Conservation (phyloP, 768 basidiomycete genomes). For the Paxillus ammoniavirescens region DNA sequence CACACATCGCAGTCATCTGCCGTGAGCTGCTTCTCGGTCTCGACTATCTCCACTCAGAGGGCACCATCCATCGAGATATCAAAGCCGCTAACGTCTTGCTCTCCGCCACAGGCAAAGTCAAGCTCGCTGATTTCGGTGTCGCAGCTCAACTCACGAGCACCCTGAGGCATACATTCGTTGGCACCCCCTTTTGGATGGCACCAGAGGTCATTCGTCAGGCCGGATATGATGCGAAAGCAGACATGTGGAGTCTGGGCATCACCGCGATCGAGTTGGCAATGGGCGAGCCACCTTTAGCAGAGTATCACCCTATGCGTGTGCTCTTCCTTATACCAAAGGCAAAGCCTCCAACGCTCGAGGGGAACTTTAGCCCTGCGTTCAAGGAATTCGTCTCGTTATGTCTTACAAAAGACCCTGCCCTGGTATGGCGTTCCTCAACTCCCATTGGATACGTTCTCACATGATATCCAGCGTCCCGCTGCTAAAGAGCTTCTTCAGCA, state of each 20-base stretch:
- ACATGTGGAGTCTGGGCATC: constrained; percentile 98
- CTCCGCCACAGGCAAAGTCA: constrained; percentile 88
- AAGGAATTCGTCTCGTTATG: constrained; percentile 92
- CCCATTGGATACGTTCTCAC: constrained; percentile 7
- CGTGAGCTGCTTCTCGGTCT: constrained; percentile 91
- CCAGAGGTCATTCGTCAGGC: constrained; percentile 98
- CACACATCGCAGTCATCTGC: constrained; percentile 92
- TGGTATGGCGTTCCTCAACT: constrained; percentile 44
- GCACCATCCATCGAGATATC: constrained; percentile 98
- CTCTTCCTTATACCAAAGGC: constrained; percentile 98
- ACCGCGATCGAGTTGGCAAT: constrained; percentile 98
- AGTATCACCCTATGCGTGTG: constrained; percentile 98
- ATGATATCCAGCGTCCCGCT: constrained; percentile 68
- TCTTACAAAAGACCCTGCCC: constrained; percentile 86
- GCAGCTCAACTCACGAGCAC: constrained; percentile 96
- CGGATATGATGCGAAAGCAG: constrained; percentile 93
- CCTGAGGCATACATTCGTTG: constrained; percentile 95
- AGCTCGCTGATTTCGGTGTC: constrained; percentile 98
- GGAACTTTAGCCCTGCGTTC: constrained; percentile 78
- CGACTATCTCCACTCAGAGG: constrained; percentile 93
- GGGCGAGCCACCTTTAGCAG: constrained; percentile 93
- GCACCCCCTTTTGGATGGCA: constrained; percentile 98
- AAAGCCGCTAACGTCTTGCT: constrained; percentile 96
- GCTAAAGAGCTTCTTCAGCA: constrained; percentile 94
- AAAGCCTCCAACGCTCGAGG: constrained; percentile 88